phyloP scores from a whole-genome alignment of 805 yeast species.

The Jamesozyma rosinii region DNA sequence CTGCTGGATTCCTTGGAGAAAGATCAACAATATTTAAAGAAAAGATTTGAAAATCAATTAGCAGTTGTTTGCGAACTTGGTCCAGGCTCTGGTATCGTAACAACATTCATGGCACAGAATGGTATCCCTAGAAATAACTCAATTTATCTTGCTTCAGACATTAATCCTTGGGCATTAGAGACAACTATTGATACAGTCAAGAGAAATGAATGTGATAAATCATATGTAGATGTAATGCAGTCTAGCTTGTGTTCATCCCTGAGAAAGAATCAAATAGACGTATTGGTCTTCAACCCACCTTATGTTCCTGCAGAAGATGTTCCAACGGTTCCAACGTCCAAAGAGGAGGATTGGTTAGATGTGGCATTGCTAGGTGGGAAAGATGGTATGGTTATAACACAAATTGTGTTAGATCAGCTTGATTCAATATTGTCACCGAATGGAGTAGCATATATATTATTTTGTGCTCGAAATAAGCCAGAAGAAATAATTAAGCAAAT shows the following conservation, averaged over 20 bases:
- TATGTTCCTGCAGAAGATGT: constrained; percentile 83
- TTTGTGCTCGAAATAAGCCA: constrained; percentile 88
- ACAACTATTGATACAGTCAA: constrained; percentile 40
- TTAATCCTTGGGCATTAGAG: constrained; percentile 68
- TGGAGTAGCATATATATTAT: constrained; percentile 81
- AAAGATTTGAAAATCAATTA: constrained; percentile 20
- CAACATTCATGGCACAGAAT: constrained; percentile 58
- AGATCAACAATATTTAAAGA: constrained; percentile 35
- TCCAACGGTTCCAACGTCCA: constrained; percentile 45
- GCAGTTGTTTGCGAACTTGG: constrained; percentile 79
- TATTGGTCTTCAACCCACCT: constrained; percentile 88
- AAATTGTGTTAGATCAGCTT: constrained; percentile 47
- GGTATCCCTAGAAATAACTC: constrained; percentile 37
- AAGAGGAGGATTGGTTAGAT: constrained; percentile 64
- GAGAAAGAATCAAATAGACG: constrained; percentile 43
- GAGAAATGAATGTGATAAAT: constrained; percentile 26
- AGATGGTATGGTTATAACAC: constrained; percentile 84
- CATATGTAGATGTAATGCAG: constrained; percentile 41
- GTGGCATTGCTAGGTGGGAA: constrained; percentile 83
- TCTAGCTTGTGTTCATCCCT: constrained; percentile 49
- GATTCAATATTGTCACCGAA: constrained; percentile 40
- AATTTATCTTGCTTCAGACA: constrained; percentile 60
- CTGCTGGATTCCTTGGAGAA: constrained; percentile 71
- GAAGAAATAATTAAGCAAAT: constrained; percentile 44
- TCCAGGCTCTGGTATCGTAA: constrained; percentile 82